Conservation (phyloP, 176 grass and related monocot species). For the Chrysopogon serrulatus region DNA sequence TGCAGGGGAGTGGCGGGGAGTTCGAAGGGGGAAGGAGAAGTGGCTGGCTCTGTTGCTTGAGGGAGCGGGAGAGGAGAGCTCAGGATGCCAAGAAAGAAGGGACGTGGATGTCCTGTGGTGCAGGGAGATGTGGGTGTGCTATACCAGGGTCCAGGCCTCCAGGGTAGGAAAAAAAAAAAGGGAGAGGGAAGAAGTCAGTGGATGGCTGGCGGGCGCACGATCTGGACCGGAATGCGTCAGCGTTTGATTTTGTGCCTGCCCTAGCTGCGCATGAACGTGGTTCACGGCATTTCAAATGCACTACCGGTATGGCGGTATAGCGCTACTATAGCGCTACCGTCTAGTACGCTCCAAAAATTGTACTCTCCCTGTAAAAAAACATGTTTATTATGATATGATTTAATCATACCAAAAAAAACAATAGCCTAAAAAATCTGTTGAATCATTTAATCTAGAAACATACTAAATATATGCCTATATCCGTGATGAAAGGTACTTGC, state of each 20-base stretch:
- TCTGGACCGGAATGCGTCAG: slow-evolving; percentile 43
- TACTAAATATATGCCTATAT: not conserved
- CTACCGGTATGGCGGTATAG: too few species aligned
- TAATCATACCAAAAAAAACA: not conserved
- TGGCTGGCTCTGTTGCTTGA: not conserved
- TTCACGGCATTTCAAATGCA: not conserved
- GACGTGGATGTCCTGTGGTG: not conserved
- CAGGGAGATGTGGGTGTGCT: not conserved
- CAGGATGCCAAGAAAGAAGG: not conserved
- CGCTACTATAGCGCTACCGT: not conserved
- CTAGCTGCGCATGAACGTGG: slow-evolving; percentile 5
- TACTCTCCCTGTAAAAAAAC: not conserved
- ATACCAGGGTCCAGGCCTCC: too few species aligned
- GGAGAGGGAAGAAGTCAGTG: not conserved
- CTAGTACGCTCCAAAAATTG: not conserved
- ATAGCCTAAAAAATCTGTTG: not conserved
- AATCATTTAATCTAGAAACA: not conserved
- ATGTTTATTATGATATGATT: not conserved
- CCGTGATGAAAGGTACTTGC: not conserved
- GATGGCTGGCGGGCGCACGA: slow-evolving; percentile 20
- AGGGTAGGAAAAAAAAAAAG: too few species aligned
- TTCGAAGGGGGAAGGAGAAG: slow-evolving; percentile 18
- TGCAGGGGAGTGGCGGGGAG: slow-evolving; percentile 19
- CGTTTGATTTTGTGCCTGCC: slow-evolving; percentile 31
- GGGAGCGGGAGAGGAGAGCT: not conserved